Evolutionary conservation across 352 stramenopile species (phyloP).

Genomic region (Phytophthora pistaciae): DNA sequence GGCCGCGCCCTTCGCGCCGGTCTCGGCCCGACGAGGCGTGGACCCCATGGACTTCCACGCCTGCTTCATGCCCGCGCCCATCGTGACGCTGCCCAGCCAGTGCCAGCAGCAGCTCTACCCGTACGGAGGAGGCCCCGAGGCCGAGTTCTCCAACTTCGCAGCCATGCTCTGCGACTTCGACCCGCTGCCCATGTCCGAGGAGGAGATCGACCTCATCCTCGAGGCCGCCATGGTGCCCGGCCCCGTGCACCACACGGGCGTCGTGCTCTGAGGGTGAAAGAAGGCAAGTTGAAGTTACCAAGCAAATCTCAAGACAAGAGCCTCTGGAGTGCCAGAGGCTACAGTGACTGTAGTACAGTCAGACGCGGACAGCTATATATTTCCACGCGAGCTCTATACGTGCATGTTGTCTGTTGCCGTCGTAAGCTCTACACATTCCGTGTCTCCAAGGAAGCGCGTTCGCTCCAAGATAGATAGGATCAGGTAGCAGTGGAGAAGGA

Average conservation of each 20-base stretch:
- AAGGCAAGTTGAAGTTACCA: background rate
- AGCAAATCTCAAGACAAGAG: background rate
- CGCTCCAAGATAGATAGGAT: background rate
- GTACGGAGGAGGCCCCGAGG: background rate
- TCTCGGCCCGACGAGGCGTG: slow-evolving; percentile 11
- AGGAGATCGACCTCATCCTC: slow-evolving; percentile 57
- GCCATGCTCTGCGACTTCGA: slow-evolving; percentile 41
- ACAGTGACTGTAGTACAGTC: too few relatives aligned
- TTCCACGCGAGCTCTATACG: background rate
- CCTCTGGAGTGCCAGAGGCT: background rate
- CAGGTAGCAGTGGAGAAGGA: background rate
- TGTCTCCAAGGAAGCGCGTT: background rate
- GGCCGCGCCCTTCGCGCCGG: background rate
- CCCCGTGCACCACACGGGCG: slow-evolving; percentile 13
- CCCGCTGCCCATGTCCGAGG: slow-evolving; percentile 47
- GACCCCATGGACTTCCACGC: slow-evolving; percentile 45
- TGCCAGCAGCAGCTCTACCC: slow-evolving; percentile 18
- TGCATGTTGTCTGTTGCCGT: background rate
- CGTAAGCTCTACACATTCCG: background rate
- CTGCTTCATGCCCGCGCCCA: slow-evolving; percentile 25
- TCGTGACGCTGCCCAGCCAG: slow-evolving; percentile 15
- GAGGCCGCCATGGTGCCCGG: slow-evolving; percentile 37
- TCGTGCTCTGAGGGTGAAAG: slow-evolving; percentile 34
- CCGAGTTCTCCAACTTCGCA: slow-evolving; percentile 33
- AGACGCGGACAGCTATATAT: background rate